A percentile compares a stretch with the other conserved stretches of the same genome.
Conservation (phyloP, 257 asterid genomes). For the Asclepias syriaca region DNA sequence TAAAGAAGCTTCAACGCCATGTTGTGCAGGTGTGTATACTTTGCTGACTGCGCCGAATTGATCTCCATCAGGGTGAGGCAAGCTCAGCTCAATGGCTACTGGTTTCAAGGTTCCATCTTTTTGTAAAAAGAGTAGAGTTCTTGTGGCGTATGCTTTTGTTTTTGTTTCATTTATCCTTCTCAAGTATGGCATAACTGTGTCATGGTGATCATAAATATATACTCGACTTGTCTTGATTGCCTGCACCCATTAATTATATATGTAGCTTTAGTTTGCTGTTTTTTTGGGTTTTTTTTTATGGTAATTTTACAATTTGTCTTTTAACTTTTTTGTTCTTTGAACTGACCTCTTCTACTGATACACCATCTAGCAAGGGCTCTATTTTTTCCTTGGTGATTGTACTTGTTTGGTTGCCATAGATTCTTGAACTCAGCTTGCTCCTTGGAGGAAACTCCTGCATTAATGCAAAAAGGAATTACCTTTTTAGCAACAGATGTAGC, state of each 20-base stretch:
- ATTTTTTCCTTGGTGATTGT: conserved; percentile 43
- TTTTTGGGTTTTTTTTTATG: no score
- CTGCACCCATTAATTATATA: no score
- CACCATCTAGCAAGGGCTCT: conserved; percentile 37
- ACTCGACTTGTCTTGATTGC: conserved; percentile 23
- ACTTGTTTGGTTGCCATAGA: conserved; percentile 57
- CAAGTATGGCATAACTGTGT: conserved; percentile 53
- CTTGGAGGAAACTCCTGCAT: conserved; percentile 43
- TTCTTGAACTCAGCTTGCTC: conserved; percentile 37
- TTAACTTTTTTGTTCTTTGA: background rate
- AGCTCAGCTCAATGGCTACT: conserved; percentile 65
- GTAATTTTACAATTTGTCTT: no score
- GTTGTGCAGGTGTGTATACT: conserved; percentile 53
- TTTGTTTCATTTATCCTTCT: conserved; percentile 32
- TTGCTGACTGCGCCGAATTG: conserved; percentile 42
- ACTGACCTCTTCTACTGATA: conserved; percentile 40
- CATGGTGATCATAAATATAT: conserved; percentile 67
- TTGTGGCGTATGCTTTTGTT: conserved; percentile 45
- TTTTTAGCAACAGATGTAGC: no score
- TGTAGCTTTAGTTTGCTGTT: background rate
- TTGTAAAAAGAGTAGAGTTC: conserved; percentile 61
- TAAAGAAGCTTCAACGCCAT: conserved; percentile 45
- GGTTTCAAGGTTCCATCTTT: conserved; percentile 66
- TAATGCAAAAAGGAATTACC: no score
- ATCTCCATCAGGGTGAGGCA: conserved; percentile 37